Evolutionary conservation across 345 rosid genomes (phyloP), one percentile per base, ranked within the genome.

Genomic region (Mallotus nudiflorus): DNA sequence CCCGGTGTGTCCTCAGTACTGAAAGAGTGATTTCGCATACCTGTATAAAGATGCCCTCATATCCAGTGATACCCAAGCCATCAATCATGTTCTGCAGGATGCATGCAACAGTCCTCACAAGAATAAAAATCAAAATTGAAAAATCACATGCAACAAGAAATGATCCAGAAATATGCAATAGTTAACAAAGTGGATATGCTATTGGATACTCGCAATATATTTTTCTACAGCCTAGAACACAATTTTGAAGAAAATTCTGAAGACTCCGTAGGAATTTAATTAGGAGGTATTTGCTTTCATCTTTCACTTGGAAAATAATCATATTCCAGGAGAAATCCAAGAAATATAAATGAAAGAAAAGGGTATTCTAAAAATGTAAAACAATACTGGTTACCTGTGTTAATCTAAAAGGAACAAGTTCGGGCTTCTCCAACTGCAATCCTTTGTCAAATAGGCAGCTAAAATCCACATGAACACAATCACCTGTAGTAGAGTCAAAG

Each of bases 371-470:
- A 31, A 65, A 64, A 24, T 11, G 22, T 14, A 48, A 46, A 69
- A 56, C 22, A 39, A 42, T 8, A 29, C 3, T 5, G 9, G 39
- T 84, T 77, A 86, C 99, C 91, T 94, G 99, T 66, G 99, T 92
- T 76, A 94, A 78, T 84, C 97, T 88, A 84, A 94, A 94, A 45
- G 99, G 99, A 49, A 94, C 99, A 68, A 94, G 83, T 85, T 94
- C 99, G 57, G 99, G 99, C 85, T 92, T 94, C 85, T 94, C 99
- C 83, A 94, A 78, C 80, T 80, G 96, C 84, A 94, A 81, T 65
- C 99, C 97, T 72, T 92, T 94, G 81, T 94, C 99, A 80, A 94
- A 94, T 77, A 94, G 79, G 86, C 99, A 92, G 78, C 97, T 92
- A 82, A 94, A 94, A 86, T 94, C 99, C 31, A 91, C 99, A 61